Conservation (phyloP, 1,139 yeast species). For the Yamadazyma dendronema region DNA sequence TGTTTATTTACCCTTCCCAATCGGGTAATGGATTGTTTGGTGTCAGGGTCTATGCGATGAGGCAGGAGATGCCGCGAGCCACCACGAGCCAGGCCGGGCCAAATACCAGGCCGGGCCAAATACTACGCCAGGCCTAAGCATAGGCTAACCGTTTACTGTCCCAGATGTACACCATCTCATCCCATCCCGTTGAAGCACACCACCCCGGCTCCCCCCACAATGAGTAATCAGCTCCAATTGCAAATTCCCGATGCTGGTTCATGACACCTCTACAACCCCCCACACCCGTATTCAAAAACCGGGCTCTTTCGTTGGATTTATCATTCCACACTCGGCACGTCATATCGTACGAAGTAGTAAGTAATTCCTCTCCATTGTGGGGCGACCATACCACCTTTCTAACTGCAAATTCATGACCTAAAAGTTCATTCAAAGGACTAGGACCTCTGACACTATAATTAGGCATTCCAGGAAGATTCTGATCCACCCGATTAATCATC, state of each 20-base stretch:
- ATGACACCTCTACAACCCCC: constrained; percentile 58
- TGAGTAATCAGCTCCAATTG: constrained; percentile 93
- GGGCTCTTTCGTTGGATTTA: constrained; percentile 52
- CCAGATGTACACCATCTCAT: constrained; percentile 93
- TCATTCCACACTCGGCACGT: constrained; percentile 86
- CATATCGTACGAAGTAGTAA: constrained; percentile 90
- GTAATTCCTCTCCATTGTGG: constrained; percentile 66
- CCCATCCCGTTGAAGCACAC: constrained; percentile 96
- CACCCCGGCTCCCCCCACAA: constrained; percentile 97
- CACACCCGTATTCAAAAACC: constrained; percentile 35
- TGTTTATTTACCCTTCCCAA: constrained; percentile 10
- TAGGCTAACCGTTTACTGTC: constrained; percentile 56
- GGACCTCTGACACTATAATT: constrained; percentile 53
- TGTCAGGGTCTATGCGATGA: no score
- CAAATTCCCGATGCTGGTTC: constrained; percentile 80
- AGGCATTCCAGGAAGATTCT: constrained; percentile 26
- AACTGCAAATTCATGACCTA: constrained; percentile 90
- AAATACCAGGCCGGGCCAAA: no score
- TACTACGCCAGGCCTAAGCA: no score
- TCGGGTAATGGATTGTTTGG: no score
- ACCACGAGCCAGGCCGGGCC: no score
- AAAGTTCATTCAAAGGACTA: constrained; percentile 71
- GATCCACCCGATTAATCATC: constrained; percentile 51
- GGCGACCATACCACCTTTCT: constrained; percentile 87
- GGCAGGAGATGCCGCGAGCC: no score